phyloP scores from a whole-genome alignment of 106 monocot genomes.

The Dioscorea dumetorum region DNA sequence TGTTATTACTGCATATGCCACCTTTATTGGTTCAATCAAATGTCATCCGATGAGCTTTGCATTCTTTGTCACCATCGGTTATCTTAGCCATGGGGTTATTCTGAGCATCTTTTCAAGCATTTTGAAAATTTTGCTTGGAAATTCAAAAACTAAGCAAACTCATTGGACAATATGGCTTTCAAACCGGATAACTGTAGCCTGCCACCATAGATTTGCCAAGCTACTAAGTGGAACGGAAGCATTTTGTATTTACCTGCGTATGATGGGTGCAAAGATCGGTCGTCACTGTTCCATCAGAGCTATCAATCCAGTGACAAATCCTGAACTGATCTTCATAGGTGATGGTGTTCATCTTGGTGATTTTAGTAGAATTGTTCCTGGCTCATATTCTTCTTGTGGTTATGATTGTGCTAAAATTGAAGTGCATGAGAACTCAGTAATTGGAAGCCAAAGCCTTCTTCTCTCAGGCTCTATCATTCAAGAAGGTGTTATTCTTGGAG shows the following conservation, averaged over 20 bases:
- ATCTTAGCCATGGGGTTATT: constrained; percentile 28
- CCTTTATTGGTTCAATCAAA: constrained; percentile 9
- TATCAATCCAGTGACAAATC: constrained; percentile 31
- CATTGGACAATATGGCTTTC: constrained; percentile 28
- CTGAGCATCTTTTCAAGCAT: constrained; percentile 24
- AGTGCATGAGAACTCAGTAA: constrained; percentile 28
- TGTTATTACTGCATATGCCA: constrained; percentile 18
- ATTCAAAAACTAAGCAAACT: constrained; percentile 6
- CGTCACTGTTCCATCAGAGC: constrained; percentile 42
- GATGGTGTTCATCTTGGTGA: constrained; percentile 55
- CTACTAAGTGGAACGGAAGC: constrained; percentile 48
- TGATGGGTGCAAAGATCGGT: constrained; percentile 37
- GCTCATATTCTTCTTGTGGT: constrained; percentile 25
- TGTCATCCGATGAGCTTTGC: constrained; percentile 18
- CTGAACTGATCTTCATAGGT: constrained; percentile 25
- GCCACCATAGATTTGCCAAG: constrained; percentile 43
- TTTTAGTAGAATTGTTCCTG: constrained; percentile 37
- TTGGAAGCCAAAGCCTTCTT: constrained; percentile 40
- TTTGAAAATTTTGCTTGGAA: constrained; percentile 9
- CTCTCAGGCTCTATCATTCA: constrained; percentile 34
- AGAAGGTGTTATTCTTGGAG: constrained; percentile 45
- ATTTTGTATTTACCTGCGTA: constrained; percentile 36
- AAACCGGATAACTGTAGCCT: constrained; percentile 18
- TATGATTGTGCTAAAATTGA: constrained; percentile 12
- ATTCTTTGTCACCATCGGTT: constrained; percentile 20